phyloP scores from a whole-genome alignment of 805 yeast genomes.

The Schizosaccharomyces lindneri region DNA sequence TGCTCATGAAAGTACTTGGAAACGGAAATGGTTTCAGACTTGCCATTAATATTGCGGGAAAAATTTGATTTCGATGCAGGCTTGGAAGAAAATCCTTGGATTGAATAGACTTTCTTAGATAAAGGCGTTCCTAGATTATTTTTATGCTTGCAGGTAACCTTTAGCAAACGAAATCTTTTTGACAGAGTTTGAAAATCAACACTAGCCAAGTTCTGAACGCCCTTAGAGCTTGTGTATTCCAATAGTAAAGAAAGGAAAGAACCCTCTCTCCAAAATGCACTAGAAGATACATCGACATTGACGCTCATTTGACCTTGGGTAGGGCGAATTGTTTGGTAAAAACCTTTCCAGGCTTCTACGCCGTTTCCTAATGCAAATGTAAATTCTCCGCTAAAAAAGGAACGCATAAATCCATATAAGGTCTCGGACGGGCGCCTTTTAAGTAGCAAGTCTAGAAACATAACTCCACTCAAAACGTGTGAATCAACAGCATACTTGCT shows the following conservation, averaged over 20 bases:
- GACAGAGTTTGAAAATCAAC: neutral
- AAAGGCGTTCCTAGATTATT: neutral
- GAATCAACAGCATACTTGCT: conserved; percentile 4
- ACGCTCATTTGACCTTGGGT: conserved; percentile 12
- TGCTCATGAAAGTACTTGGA: conserved; percentile 11
- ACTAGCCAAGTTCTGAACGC: neutral
- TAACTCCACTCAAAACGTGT: conserved; percentile 4
- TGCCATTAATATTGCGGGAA: conserved; percentile 5
- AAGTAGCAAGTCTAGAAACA: conserved; percentile 5
- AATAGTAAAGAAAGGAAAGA: conserved; percentile 11
- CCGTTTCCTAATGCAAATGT: conserved; percentile 8
- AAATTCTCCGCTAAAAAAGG: conserved; percentile 2
- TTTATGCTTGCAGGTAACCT: neutral
- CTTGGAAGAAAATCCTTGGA: conserved; percentile 4
- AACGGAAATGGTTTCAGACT: conserved; percentile 11
- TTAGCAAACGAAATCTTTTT: neutral
- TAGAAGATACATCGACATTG: conserved; percentile 13
- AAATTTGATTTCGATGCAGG: conserved; percentile 10
- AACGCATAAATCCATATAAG: neutral
- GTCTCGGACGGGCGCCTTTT: conserved; percentile 4
- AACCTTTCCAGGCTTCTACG: conserved; percentile 13
- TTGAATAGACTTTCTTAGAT: conserved; percentile 3
- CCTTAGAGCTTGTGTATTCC: conserved; percentile 9
- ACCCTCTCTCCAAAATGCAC: conserved; percentile 13
- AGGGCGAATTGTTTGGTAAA: conserved; percentile 13